A percentile compares a stretch with the other conserved stretches of the same genome.
Conservation (phyloP, 169 alveolate species). For the Plasmodium fragile region DNA sequence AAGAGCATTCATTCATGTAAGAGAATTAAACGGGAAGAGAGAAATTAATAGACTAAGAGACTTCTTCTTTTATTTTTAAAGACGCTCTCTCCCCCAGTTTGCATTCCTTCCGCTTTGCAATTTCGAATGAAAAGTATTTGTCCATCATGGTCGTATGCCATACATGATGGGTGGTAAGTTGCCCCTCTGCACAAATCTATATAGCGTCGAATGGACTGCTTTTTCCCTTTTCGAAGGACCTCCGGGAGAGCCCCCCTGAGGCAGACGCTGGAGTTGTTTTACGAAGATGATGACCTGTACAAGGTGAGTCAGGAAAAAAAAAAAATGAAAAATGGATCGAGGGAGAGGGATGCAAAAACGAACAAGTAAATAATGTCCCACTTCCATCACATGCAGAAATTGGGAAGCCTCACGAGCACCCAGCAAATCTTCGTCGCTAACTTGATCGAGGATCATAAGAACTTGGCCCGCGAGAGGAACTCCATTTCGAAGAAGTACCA, state of each 20-base stretch:
- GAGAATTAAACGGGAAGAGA: neutral
- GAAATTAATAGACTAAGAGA: neutral
- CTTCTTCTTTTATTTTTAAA: neutral
- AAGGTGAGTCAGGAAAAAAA: neutral
- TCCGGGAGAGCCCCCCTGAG: slow-evolving; percentile 46
- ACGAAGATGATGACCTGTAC: slow-evolving; percentile 26
- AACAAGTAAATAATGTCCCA: neutral
- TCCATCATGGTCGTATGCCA: neutral
- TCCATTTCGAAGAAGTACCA: slow-evolving; percentile 35
- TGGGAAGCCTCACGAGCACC: slow-evolving; percentile 36
- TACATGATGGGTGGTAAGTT: neutral
- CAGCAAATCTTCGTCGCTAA: slow-evolving; percentile 34
- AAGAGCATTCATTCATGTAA: slow-evolving; percentile 48
- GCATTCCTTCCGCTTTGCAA: neutral
- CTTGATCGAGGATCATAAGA: slow-evolving; percentile 37
- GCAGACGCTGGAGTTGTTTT: slow-evolving; percentile 41
- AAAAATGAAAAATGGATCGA: neutral
- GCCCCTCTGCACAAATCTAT: neutral
- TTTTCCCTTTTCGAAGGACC: slow-evolving; percentile 35
- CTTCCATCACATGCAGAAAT: slow-evolving; percentile 18
- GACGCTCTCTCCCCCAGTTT: neutral
- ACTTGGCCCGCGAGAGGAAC: slow-evolving; percentile 31
- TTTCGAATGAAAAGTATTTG: neutral
- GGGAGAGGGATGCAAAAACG: neutral
- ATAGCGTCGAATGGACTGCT: neutral